phyloP scores from a whole-genome alignment of 768 basidiomycete species.

The Podaxis carcinomalis region DNA sequence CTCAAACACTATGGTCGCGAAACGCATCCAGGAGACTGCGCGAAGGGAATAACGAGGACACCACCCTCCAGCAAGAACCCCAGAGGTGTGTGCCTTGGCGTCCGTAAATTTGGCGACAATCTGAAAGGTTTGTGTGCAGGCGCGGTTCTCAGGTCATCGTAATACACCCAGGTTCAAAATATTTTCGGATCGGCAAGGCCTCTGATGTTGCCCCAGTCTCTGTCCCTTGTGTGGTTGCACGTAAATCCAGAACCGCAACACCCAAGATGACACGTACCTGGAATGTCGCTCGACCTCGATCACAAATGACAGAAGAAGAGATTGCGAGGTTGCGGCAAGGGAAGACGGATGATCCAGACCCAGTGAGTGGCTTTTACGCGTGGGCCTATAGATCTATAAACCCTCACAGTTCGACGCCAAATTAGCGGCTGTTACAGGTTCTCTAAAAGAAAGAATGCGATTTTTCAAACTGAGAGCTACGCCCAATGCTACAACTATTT shows the following conservation, averaged over 20 bases:
- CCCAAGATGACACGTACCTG: conserved; percentile 32
- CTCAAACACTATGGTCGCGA: conserved; percentile 69
- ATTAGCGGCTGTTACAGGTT: conserved; percentile 63
- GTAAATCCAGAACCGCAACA: conserved; percentile 47
- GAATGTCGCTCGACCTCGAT: conserved; percentile 1
- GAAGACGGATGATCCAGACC: conserved; percentile 46
- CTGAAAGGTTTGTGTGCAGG: conserved; percentile 24
- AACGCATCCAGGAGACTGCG: conserved; percentile 30
- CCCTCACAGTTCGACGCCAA: conserved; percentile 66
- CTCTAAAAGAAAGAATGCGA: conserved; percentile 77
- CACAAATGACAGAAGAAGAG: conserved; percentile 6
- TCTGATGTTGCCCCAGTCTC: conserved; percentile 70
- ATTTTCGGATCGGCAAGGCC: conserved; percentile 68
- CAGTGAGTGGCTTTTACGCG: conserved; percentile 37
- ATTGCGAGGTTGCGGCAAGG: not conserved
- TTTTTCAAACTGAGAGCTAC: conserved; percentile 82
- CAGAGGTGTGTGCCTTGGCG: not conserved
- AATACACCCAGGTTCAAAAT: conserved; percentile 76
- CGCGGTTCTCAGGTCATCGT: conserved; percentile 78
- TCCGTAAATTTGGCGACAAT: not conserved
- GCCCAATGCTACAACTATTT: conserved; percentile 64
- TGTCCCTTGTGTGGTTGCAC: conserved; percentile 71
- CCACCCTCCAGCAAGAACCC: conserved; percentile 1
- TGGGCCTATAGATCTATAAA: not conserved
- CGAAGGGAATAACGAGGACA: conserved; percentile 9